Evolutionary conservation across 495 filamentous ascomycete species (phyloP), one percentile per base, ranked within the genome.

Genomic region (Xylaria flabelliformis): DNA sequence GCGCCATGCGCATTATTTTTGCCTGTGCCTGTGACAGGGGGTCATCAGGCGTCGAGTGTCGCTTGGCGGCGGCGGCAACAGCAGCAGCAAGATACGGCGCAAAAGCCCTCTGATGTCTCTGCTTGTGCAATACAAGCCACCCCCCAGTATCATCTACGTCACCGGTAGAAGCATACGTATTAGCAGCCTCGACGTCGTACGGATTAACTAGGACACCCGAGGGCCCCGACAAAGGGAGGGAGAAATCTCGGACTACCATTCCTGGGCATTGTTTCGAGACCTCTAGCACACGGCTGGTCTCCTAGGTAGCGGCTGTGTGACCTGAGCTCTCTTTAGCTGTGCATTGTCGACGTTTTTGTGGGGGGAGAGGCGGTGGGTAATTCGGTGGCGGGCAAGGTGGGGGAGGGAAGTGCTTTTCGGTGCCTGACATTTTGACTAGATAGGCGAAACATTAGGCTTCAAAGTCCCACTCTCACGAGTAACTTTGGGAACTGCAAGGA

Each of bases 41-140:
- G n/a, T 67, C 19, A 17, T 24, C 3, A 0, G 26, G 48, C 1
- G 12, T 41, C 19, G 32, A 13, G 12, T n/a, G 19, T 19, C 21
- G 17, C 5, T 41, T 39, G 17, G 19, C 34, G 5, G 59, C 58
- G 7, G 26, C 34, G 26, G 41, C 67, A 17, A 42, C 19, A 1
- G 26, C 68, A 15, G 44, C 32, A 12, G 53, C 42, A 1, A 32
- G 10, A 10, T 70, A 63, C 15, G 32, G 56, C 3, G 56, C 53
- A 19, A 50, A 46, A 0, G 58, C 68, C 3, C 58, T 59, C 21
- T 24, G 68, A 44, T 70, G 65, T 67, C 29, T 50, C 4, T 13
- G 65, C 13, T 67, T 55, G n/a, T 67, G 44, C 19, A 21, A 19
- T 8, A 44, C 19, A 36, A 70, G 58, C 68, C 68, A 70, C 29